phyloP scores from a whole-genome alignment of 179 eudicot species.

The Patellifolia procumbens region DNA sequence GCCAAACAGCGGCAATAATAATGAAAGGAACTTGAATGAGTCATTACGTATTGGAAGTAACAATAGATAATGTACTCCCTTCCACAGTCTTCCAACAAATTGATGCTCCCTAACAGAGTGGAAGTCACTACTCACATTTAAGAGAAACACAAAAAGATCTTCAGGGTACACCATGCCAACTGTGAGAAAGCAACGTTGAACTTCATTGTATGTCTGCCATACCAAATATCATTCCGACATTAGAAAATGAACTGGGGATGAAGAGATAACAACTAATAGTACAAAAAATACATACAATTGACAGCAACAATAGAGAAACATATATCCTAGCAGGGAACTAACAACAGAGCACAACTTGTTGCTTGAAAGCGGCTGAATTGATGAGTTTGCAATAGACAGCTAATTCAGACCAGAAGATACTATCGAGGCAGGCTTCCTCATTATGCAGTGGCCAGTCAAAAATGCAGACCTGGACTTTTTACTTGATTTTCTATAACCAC shows the following conservation, averaged over 20 bases:
- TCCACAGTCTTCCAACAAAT: not conserved
- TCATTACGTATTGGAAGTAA: not conserved
- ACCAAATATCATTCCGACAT: slow-evolving; percentile 8
- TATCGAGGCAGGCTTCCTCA: too few relatives aligned
- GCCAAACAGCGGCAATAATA: not conserved
- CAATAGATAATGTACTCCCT: slow-evolving; percentile 8
- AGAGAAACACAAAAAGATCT: slow-evolving; percentile 80
- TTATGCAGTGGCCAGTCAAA: too few relatives aligned
- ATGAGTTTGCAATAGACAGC: too few relatives aligned
- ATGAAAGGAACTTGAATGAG: slow-evolving; percentile 9
- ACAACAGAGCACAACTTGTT: not conserved
- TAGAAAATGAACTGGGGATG: not conserved
- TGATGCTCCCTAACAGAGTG: not conserved
- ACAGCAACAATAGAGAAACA: not conserved
- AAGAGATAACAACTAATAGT: not conserved
- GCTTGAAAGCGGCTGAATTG: not conserved
- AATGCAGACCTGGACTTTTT: too few relatives aligned
- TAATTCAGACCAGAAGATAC: too few relatives aligned
- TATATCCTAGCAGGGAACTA: not conserved
- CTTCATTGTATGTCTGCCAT: slow-evolving; percentile 91
- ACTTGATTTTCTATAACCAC: too few relatives aligned
- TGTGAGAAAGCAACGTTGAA: slow-evolving; percentile 92
- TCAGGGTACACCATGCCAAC: slow-evolving; percentile 90
- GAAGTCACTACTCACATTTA: slow-evolving; percentile 62
- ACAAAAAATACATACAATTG: not conserved